Evolutionary conservation across 2,329 filamentous ascomycete genomes (phyloP).

Genomic region (Helminthosporium solani): DNA sequence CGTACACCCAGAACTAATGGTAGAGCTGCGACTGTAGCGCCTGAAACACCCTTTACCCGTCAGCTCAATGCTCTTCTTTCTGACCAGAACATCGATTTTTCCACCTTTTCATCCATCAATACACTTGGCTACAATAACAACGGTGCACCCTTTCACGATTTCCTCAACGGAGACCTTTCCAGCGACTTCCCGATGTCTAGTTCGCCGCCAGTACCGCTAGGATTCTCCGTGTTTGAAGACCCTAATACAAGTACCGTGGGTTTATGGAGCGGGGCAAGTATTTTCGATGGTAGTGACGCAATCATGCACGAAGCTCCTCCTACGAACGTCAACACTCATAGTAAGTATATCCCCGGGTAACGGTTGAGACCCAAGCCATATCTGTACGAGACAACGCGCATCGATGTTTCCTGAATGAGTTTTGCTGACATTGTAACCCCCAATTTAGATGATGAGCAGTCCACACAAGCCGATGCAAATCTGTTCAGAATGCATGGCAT

Average conservation of each 20-base stretch:
- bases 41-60: constrained; percentile 60
- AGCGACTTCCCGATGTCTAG: constrained; percentile 42
- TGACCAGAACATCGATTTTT: constrained; percentile 32
- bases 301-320: constrained; percentile 22
- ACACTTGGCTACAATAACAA: constrained; percentile 19
- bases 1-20: constrained; percentile 40
- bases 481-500: constrained; percentile 32
- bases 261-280: constrained; percentile 35
- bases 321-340: constrained; percentile 1
- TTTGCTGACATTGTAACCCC: neutral
- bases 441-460: constrained; percentile 3
- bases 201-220: constrained; percentile 32
- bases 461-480: constrained; percentile 7
- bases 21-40: constrained; percentile 28
- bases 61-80: constrained; percentile 64
- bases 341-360: too few relatives aligned
- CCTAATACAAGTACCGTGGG: constrained; percentile 33
- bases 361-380: too few relatives aligned
- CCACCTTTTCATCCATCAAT: constrained; percentile 34
- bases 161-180: constrained; percentile 35
- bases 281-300: constrained; percentile 35
- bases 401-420: too few relatives aligned
- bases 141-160: constrained; percentile 28
- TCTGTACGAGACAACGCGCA: too few relatives aligned
- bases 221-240: constrained; percentile 42